phyloP scores from a whole-genome alignment of 495 filamentous ascomycete genomes.

The Xylaria bambusicola region DNA sequence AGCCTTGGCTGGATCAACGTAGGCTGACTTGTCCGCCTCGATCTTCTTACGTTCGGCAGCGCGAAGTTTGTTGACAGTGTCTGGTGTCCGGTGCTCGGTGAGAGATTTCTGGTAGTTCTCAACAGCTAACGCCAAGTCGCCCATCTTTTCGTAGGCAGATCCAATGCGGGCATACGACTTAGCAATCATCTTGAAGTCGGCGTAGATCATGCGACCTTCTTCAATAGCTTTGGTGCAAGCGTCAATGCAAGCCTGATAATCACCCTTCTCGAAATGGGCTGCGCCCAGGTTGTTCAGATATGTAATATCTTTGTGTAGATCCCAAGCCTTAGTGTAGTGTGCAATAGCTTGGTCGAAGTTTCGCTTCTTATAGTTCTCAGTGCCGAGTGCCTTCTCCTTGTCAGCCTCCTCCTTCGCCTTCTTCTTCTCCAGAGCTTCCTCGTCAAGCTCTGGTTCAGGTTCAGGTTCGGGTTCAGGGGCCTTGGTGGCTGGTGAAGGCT shows the following conservation, averaged over 20 bases:
- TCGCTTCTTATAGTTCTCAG: constrained; percentile 96
- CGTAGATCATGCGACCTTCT: constrained; percentile 79
- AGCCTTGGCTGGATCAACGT: constrained; percentile 87
- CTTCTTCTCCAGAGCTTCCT: constrained; percentile 78
- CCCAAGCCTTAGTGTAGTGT: constrained; percentile 96
- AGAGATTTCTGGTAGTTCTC: constrained; percentile 90
- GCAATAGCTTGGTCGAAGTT: constrained; percentile 92
- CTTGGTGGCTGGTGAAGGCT: constrained; percentile 52
- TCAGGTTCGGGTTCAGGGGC: constrained; percentile 58
- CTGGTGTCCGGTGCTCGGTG: constrained; percentile 94
- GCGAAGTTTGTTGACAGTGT: constrained; percentile 89
- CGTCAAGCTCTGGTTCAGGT: constrained; percentile 68
- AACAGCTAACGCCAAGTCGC: constrained; percentile 78
- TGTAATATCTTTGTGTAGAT: constrained; percentile 90
- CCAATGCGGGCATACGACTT: constrained; percentile 96
- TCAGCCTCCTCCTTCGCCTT: constrained; percentile 93
- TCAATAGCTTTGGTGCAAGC: constrained; percentile 85
- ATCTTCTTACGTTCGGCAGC: constrained; percentile 88
- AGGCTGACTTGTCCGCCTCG: constrained; percentile 72
- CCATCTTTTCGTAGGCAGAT: constrained; percentile 83
- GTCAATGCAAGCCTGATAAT: constrained; percentile 83
- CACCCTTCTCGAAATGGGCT: constrained; percentile 93
- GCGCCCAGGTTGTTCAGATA: constrained; percentile 97
- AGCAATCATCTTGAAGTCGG: constrained; percentile 96
- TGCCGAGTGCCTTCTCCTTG: constrained; percentile 91